Percentiles rank a stretch among this genome's conserved stretches.
Evolutionary conservation across 805 yeast species (phyloP).

Genomic region (Novakomyces olei): DNA sequence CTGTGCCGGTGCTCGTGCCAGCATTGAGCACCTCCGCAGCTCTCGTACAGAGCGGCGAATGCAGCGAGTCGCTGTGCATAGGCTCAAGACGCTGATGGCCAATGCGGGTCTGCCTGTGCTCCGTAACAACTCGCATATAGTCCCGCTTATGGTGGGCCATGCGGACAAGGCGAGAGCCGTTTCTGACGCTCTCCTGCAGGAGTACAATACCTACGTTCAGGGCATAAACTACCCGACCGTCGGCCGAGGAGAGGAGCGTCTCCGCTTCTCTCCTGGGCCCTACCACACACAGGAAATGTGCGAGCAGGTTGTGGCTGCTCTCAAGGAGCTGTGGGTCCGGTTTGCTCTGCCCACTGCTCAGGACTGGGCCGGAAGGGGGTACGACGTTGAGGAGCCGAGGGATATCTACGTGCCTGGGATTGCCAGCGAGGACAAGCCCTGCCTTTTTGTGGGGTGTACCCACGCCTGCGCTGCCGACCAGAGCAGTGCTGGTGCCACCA

Average conservation of each 20-base stretch:
- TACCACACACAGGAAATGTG: conserved; percentile 36
- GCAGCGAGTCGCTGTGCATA: conserved; percentile 70
- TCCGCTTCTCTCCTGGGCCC: conserved; percentile 97
- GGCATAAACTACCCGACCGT: conserved; percentile 98
- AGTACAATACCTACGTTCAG: conserved; percentile 81
- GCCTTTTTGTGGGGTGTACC: no score
- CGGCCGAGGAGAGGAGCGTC: conserved; percentile 82
- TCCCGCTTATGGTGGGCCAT: conserved; percentile 85
- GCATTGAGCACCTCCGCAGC: conserved; percentile 63
- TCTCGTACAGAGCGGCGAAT: conserved; percentile 55
- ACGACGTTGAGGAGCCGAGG: neutral
- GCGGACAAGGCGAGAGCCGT: conserved; percentile 83
- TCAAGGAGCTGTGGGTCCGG: neutral
- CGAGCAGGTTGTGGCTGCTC: neutral
- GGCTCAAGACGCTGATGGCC: conserved; percentile 52
- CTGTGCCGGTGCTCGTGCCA: conserved; percentile 85
- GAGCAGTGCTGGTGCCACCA: no score
- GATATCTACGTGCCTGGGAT: neutral
- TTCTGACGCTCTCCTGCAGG: conserved; percentile 65
- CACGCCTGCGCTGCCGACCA: no score
- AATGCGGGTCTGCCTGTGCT: conserved; percentile 75
- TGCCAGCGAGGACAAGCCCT: no score
- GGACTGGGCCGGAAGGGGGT: neutral
- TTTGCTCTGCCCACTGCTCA: neutral
- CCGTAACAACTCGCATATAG: conserved; percentile 94